Base-by-base conservation (phyloP, 208 protist genomes). In the Crithidia brevicula region DNA sequence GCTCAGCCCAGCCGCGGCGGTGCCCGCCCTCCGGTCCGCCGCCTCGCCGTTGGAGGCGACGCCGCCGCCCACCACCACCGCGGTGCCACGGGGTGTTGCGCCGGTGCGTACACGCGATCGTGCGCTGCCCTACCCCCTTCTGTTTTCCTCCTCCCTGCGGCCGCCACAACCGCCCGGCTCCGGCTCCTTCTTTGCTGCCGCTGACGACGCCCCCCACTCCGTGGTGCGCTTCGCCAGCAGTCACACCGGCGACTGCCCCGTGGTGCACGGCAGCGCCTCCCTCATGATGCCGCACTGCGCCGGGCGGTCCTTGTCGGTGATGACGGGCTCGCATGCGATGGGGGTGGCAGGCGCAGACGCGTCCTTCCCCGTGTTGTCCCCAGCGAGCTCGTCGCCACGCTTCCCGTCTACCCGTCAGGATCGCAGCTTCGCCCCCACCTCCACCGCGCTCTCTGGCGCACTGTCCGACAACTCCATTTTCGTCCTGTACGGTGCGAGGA, bases 121-220 rank as follows among this genome's bases (percentile, higher is more conserved):
- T 40, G 40, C 23, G 40, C 33, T 40, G 23, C 40, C 36, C 8
- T 34, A 16, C 22, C 40, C 36, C 25, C n/a, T 30, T 34, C 11
- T 36, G 40, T 20, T 2, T 8, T 7, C 1, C 18, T 20, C 36
- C 5, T 3, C 25, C 25, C 53, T 2, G 38, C 58, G 38, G 10
- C 40, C 8, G 36, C 58, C 18, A 27, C 58, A 50, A 20, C 18
- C 28, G 16, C 25, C 27, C 1, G 16, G 36, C 58, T 52, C 58
- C 58, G 40, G 56, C 36, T 64, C 58, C 43, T 64, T 64, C 43
- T 64, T 64, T 30, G 58, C 58, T 2, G 58, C 58, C 18, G 58
- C 27, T 3, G 43, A 64, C 30, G 58, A 40, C 15, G 43, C 13
- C n/a, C 9, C 46, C n/a, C n/a, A n/a, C n/a, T n/a, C n/a, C n/a